These are phyloP conservation scores for Begonia peltatifolia DNA, from an alignment of 306 rosid species.

Conservation along the genomic window DNA sequence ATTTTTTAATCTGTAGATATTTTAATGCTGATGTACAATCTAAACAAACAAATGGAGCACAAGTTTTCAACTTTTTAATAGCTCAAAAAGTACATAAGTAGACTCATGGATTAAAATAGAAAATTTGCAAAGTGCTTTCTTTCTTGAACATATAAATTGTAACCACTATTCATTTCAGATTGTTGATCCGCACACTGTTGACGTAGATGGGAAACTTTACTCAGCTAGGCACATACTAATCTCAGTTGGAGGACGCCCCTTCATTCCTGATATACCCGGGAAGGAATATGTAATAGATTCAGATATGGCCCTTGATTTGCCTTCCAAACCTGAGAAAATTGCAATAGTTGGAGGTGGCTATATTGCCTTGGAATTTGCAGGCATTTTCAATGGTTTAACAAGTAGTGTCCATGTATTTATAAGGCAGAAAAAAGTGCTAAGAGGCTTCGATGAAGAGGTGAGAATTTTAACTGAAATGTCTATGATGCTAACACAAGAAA, in stretches of 20 bases:
- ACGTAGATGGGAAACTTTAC: constrained; percentile 74
- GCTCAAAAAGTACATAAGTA: no score
- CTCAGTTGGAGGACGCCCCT: constrained; percentile 86
- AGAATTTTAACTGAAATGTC: constrained; percentile 3
- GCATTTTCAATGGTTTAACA: constrained; percentile 72
- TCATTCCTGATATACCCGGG: constrained; percentile 90
- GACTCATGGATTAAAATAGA: no score
- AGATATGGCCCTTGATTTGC: constrained; percentile 94
- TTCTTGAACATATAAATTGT: no score
- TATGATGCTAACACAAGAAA: not conserved
- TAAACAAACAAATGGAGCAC: no score
- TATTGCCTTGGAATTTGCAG: constrained; percentile 96
- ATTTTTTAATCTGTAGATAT: no score
- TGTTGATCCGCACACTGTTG: constrained; percentile 75
- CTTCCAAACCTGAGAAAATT: constrained; percentile 73
- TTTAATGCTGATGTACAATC: no score
- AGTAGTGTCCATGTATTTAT: constrained; percentile 79
- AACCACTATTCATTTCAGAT: constrained; percentile 26
- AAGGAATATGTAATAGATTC: constrained; percentile 79
- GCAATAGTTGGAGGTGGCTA: constrained; percentile 98
- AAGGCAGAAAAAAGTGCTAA: constrained; percentile 70
- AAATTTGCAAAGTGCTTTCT: no score
- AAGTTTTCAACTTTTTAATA: no score
- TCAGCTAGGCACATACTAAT: constrained; percentile 74
- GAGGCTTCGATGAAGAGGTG: constrained; percentile 99